phyloP scores from a whole-genome alignment of 805 yeast genomes.

The Soucietia sequanensis region DNA sequence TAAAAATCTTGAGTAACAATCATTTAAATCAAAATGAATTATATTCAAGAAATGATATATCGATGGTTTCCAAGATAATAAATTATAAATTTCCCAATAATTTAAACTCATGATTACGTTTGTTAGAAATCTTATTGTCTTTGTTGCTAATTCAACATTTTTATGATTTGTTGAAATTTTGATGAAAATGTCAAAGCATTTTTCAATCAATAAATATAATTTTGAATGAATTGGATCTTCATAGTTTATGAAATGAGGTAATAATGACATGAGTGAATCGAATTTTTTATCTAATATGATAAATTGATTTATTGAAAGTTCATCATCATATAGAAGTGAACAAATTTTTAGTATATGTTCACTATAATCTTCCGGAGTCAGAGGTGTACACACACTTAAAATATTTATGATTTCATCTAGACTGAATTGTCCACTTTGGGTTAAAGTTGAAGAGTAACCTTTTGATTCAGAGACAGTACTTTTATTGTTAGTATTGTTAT shows the following conservation, averaged over 20 bases:
- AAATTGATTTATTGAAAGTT: slow-evolving; percentile 12
- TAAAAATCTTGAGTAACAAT: slow-evolving; percentile 36
- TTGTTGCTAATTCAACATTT: slow-evolving; percentile 30
- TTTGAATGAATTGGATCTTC: slow-evolving; percentile 29
- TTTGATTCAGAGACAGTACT: too few species aligned
- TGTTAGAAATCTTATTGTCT: slow-evolving; percentile 37
- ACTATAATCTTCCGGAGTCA: slow-evolving; percentile 32
- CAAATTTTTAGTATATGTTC: slow-evolving; percentile 36
- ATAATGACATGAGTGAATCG: slow-evolving; percentile 18
- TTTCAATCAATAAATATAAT: slow-evolving; percentile 33
- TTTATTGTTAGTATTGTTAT: too few species aligned
- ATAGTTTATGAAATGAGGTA: slow-evolving; percentile 18
- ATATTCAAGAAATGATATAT: slow-evolving; percentile 38
- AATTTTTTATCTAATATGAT: slow-evolving; percentile 22
- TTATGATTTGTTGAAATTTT: slow-evolving; percentile 30
- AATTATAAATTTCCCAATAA: slow-evolving; percentile 45
- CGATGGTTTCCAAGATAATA: slow-evolving; percentile 41
- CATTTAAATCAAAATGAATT: slow-evolving; percentile 39
- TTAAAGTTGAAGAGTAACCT: slow-evolving; percentile 2
- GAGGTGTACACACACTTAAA: slow-evolving; percentile 26
- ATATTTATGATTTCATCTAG: slow-evolving; percentile 26
- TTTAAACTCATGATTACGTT: slow-evolving; percentile 34
- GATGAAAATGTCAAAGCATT: slow-evolving; percentile 38
- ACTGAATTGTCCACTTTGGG: slow-evolving; percentile 6
- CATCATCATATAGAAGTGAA: slow-evolving; percentile 20